Base-by-base conservation (phyloP, 208 protist genomes). In the Crithidia sp. region DNA sequence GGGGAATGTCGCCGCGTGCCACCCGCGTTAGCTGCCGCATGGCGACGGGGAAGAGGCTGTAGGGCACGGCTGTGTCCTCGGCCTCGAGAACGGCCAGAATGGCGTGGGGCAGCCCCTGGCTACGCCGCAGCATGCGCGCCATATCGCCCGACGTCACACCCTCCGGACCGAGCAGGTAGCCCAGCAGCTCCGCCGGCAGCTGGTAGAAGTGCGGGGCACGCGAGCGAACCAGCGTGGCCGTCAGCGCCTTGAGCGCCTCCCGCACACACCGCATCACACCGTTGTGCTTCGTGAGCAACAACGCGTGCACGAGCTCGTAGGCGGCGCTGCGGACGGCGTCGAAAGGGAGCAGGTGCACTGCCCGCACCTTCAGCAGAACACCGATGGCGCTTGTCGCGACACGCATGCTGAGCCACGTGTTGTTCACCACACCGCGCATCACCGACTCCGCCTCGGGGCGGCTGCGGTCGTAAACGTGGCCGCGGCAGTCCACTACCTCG, bases 221-320 rank as follows among this genome's bases (percentile, higher is more conserved):
- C 36, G 79, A 92, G 54, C 93, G 93, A 43, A 97, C 76, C 9
- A 97, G 76, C 7, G 78, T 79, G 16, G 79, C 72, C 0, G 71
- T 65, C 37, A 93, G 53, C 8, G 70, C 62, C 67, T 87, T 84
- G 37, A 97, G 89, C 5, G 89, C 82, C 44, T 81, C 70, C 13
- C 90, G 90, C 28, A 89, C 84, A 44, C 84, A 86, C 5, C 89
- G 87, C 90, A 97, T 97, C 45, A 97, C 90, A 28, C 93, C 93
- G 57, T 97, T 97, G 83, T 97, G 93, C 71, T 97, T 97, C 5
- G 93, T 97, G 28, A 82, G 75, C 50, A 97, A 81, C 41, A 97
- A 82, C 14, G 85, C 79, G 49, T 95, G 72, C 50, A 94, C 71
- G 5, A 97, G 83, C 44, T 84, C 79, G 61, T 83, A 88, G 77